Conservation (phyloP, 768 basidiomycete genomes). For the Collybia sp. region DNA sequence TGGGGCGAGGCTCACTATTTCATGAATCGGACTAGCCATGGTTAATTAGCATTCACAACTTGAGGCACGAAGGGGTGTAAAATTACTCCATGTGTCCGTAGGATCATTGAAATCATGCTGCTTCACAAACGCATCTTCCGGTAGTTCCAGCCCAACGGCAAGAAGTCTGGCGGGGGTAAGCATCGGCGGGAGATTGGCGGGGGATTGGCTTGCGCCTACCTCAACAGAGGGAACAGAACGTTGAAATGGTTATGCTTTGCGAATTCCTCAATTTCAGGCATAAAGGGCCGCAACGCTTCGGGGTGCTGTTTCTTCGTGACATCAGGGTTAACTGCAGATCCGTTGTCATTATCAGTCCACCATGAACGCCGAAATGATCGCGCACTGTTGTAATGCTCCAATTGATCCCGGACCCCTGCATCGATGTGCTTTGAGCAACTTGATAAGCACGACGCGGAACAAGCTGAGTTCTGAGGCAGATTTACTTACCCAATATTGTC, state of each 20-base stretch:
- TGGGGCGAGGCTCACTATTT: slow-evolving; percentile 35
- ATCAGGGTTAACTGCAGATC: slow-evolving; percentile 25
- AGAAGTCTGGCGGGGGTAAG: slow-evolving; percentile 17
- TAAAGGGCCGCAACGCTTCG: slow-evolving; percentile 26
- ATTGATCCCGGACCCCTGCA: slow-evolving; percentile 56
- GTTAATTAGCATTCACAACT: neutral
- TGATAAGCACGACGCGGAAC: neutral
- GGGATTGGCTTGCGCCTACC: slow-evolving; percentile 12
- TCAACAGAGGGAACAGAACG: slow-evolving; percentile 29
- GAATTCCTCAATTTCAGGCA: slow-evolving; percentile 31
- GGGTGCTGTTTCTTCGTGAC: slow-evolving; percentile 29
- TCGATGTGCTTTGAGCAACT: slow-evolving; percentile 46
- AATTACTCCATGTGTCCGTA: slow-evolving; percentile 32
- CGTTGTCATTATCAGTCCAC: neutral
- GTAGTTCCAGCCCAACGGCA: slow-evolving; percentile 39
- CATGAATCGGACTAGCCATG: slow-evolving; percentile 35
- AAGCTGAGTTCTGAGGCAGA: neutral
- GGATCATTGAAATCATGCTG: slow-evolving; percentile 30
- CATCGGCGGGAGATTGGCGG: neutral
- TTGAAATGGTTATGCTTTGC: slow-evolving; percentile 30
- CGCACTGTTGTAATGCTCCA: slow-evolving; percentile 62
- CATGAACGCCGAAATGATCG: neutral
- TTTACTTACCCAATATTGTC: slow-evolving; percentile 44
- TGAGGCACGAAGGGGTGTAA: neutral
- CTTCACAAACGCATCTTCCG: slow-evolving; percentile 38